Percentiles rank a stretch among this genome's conserved stretches.
Conservation (phyloP, 2,329 filamentous ascomycete species). For the Pestalotiopsis sp. region DNA sequence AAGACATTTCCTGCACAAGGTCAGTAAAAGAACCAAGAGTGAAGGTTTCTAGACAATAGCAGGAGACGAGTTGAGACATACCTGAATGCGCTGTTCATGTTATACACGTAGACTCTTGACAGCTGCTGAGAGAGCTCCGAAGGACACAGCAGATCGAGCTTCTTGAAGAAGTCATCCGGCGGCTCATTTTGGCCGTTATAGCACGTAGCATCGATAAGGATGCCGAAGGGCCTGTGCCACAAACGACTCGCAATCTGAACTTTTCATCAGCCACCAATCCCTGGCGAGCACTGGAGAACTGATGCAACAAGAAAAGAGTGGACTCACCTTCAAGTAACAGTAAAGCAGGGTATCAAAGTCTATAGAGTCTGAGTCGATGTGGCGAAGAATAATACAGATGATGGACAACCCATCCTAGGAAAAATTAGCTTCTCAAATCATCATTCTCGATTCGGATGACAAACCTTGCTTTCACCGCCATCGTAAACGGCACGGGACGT, state of each 20-base stretch:
- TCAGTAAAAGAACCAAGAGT: conserved; percentile 2
- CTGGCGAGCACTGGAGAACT: not conserved
- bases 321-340: conserved; percentile 63
- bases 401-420: conserved; percentile 63
- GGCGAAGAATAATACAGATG: conserved; percentile 67
- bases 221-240: conserved; percentile 68
- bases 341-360: conserved; percentile 67
- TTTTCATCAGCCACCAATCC: not conserved
- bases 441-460: not conserved
- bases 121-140: conserved; percentile 60
- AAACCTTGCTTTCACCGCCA: conserved; percentile 67
- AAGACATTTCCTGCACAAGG: conserved; percentile 56
- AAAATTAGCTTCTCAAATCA: not conserved
- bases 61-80: conserved; percentile 27
- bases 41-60: not conserved
- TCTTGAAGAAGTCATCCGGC: conserved; percentile 65
- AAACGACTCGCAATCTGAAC: conserved; percentile 64
- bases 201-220: conserved; percentile 69
- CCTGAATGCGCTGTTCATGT: conserved; percentile 72
- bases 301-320: not conserved
- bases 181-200: conserved; percentile 68
- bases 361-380: conserved; percentile 65
- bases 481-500: conserved; percentile 68
- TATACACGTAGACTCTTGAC: conserved; percentile 66
- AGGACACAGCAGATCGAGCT: conserved; percentile 62